Base-by-base conservation (phyloP, 352 stramenopile genomes). In the Achlya hypogyna region DNA sequence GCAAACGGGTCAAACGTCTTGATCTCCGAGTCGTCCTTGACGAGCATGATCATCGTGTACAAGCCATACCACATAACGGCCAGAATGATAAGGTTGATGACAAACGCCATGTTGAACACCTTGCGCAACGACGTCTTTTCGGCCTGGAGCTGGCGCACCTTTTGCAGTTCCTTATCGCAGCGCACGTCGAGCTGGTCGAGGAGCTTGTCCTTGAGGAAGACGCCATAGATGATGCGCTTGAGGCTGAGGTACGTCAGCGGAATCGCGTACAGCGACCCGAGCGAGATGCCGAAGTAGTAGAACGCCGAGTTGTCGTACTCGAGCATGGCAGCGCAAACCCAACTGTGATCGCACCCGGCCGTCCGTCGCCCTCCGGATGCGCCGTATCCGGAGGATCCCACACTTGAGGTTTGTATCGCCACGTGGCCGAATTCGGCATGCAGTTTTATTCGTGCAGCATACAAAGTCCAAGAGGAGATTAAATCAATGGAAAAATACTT, bases 281-380 rank as follows among this genome's bases (percentile, higher is more conserved):
- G 87, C 70, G 93, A 98, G 77, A 99, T 84, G 16, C 88, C 95
- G 75, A 99, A 98, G 84, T 99, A 99, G 81, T 98, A 99, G 83
- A 99, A 99, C 71, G 96, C 97, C 56, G 93, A 98, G 78, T 99
- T 98, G 82, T 99, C 97, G 86, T 99, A 99, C 77, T 99, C 94
- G 60, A 99, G 79, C 96, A 97, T 97, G 63, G 71, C 42, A 18
- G 22, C 42, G 18, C 31, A 56, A 38, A 35, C 16, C 10, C 2
- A 2, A 12, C n/a, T 31, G 25, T 56, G 49, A 56, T n/a, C 31
- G 18, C 16, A 56, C 25, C 16, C n/a, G n/a, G n/a, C n/a, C n/a
- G n/a, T n/a, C n/a, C n/a, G n/a, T n/a, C n/a, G n/a, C n/a, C n/a
- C 2, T 56, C 49, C 49, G 49, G 49, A 56, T n/a, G 31, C 25